phyloP scores from a whole-genome alignment of 208 protist genomes.

The Crithidia brevicula region DNA sequence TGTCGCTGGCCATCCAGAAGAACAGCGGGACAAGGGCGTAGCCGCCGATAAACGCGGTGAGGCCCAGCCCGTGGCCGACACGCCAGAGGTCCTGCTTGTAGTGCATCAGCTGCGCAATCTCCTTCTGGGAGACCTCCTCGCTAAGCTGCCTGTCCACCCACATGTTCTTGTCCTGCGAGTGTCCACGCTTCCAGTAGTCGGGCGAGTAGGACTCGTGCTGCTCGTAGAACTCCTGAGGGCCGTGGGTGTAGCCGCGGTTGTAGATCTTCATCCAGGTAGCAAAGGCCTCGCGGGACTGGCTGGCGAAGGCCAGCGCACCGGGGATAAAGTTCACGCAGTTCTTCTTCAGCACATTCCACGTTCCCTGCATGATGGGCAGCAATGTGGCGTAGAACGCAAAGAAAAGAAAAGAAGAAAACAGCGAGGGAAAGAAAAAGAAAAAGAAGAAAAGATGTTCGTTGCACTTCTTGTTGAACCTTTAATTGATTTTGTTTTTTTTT shows the following conservation, averaged over 20 bases:
- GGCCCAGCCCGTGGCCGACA: constrained; percentile 65
- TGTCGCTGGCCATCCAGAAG: constrained; percentile 91
- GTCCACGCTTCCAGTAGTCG: constrained; percentile 89
- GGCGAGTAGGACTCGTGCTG: constrained; percentile 79
- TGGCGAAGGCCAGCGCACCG: constrained; percentile 63
- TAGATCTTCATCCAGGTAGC: constrained; percentile 85
- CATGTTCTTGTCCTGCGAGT: constrained; percentile 91
- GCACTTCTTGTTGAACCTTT: no score
- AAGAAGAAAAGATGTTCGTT: background rate
- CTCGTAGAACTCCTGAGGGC: constrained; percentile 77
- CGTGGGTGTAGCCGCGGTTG: constrained; percentile 74
- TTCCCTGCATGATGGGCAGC: constrained; percentile 73
- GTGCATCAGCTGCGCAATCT: constrained; percentile 81
- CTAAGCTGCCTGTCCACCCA: constrained; percentile 92
- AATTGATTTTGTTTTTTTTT: no score
- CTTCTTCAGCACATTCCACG: constrained; percentile 76
- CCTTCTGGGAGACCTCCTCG: constrained; percentile 82
- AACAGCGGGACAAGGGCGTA: constrained; percentile 76
- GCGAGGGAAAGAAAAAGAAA: constrained; percentile 8
- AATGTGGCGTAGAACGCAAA: background rate
- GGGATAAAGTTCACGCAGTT: constrained; percentile 81
- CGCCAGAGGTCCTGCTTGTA: constrained; percentile 90
- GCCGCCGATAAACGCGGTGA: constrained; percentile 69
- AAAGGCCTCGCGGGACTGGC: constrained; percentile 56
- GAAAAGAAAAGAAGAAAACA: constrained; percentile 26